Evolutionary conservation across 345 rosid species (phyloP), one percentile per base, ranked within the genome.

Genomic region (Heritiera littoralis): DNA sequence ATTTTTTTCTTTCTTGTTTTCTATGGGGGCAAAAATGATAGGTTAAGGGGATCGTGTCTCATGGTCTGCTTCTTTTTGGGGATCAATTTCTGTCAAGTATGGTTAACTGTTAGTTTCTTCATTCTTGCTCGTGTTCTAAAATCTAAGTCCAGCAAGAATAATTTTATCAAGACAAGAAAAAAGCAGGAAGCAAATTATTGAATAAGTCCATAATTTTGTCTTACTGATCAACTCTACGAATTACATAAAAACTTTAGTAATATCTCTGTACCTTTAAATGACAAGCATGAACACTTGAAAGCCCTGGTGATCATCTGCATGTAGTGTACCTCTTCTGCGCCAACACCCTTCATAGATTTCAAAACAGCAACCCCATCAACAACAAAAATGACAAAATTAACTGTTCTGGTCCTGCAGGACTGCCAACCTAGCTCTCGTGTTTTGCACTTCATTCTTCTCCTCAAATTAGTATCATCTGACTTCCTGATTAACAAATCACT

Each of bases 331-430:
- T 76, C 86, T 6, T 32, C 83, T 66, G 61, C 68, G 46, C 48
- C 59, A 74, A 63, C 66, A 64, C 80, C 69, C 64, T 85, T 87
- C 83, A 90, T 83, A 69, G 90, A 86, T 81, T 87, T 86, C 82
- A 92, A 82, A 83, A 93, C 82, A 74, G 83, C 81, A 20, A 90
- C 82, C 63, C 88, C 97, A 64, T 88, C 78, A 32, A 93, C 85
- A 79, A 90, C 97, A 85, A 88, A 89, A 65, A 94, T 89, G 72
- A 87, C 86, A 40, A 88, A 92, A 82, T 93, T 91, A 61, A 94
- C 90, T 86, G 74, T 88, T 83, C 86, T 88, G 41, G 15, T 76
- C 73, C 71, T 77, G 60, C 72, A 76, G 79, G 80, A 76, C 9
- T 46, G 77, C 80, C 78, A 67, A 82, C 77, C 23, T 78, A 75